phyloP scores from a whole-genome alignment of 495 filamentous ascomycete species.

The Xylaria curta region DNA sequence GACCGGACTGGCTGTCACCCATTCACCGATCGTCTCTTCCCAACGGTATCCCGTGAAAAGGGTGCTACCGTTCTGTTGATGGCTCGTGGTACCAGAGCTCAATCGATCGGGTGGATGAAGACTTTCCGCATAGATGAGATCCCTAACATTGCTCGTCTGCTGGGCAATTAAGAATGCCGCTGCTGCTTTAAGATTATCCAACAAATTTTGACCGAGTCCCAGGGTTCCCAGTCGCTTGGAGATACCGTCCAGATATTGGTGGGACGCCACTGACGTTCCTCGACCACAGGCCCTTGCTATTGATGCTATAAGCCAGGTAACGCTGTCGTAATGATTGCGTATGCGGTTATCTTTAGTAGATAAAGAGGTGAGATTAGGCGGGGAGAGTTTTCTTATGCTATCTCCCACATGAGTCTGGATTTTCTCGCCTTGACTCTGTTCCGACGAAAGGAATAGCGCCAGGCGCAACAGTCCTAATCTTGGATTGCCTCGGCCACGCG shows the following conservation, averaged over 20 bases:
- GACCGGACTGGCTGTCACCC: conserved; percentile 51
- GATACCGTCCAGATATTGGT: conserved; percentile 42
- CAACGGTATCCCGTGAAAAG: conserved; percentile 51
- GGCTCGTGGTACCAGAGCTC: conserved; percentile 14
- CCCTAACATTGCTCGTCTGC: conserved; percentile 48
- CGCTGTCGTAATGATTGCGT: conserved; percentile 33
- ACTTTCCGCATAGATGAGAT: conserved; percentile 52
- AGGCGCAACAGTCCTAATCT: conserved; percentile 33
- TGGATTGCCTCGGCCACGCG: conserved; percentile 3
- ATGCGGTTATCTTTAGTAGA: conserved; percentile 28
- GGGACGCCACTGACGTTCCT: conserved; percentile 41
- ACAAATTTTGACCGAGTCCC: conserved; percentile 25
- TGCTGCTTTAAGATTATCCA: conserved; percentile 37
- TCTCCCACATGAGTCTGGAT: conserved; percentile 25
- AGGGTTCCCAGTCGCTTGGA: conserved; percentile 35
- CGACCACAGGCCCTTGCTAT: conserved; percentile 45
- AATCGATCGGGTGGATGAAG: conserved; percentile 33
- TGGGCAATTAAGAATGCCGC: conserved; percentile 50
- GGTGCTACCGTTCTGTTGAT: conserved; percentile 20
- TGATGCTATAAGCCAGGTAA: conserved; percentile 41
- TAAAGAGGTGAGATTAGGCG: conserved; percentile 9
- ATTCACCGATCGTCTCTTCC: conserved; percentile 63
- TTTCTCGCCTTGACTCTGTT: conserved; percentile 21
- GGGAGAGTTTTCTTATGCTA: conserved; percentile 32
- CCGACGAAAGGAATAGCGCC: conserved; percentile 36